Conservation (phyloP, 306 rosid genomes). For the Lathyrus sativus region DNA sequence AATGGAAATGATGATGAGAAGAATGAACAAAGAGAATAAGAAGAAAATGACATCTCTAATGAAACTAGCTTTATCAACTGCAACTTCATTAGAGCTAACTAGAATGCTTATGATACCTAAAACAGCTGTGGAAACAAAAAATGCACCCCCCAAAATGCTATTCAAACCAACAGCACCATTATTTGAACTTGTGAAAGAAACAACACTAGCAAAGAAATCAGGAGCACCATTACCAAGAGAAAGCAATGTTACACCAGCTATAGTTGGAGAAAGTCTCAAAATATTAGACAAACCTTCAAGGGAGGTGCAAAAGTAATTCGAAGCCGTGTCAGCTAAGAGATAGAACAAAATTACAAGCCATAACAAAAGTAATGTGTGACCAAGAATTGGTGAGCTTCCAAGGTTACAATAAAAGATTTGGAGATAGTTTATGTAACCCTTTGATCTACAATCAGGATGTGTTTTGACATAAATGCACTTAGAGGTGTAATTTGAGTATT, state of each 20-base stretch:
- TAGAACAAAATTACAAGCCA: conserved; percentile 38
- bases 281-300: conserved; percentile 35
- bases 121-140: conserved; percentile 39
- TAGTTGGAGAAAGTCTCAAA: conserved; percentile 34
- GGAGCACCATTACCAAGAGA: conserved; percentile 39
- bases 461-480: conserved; percentile 40
- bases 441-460: conserved; percentile 32
- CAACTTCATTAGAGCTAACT: conserved; percentile 26
- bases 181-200: conserved; percentile 42
- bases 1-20: conserved; percentile 29
- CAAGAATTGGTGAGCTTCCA: conserved; percentile 34
- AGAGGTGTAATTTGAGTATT: conserved; percentile 24
- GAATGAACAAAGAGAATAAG: conserved; percentile 31
- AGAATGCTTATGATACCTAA: conserved; percentile 36
- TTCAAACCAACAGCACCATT: conserved; percentile 39
- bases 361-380: conserved; percentile 7
- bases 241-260: conserved; percentile 40
- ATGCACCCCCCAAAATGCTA: conserved; percentile 39
- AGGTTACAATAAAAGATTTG: conserved; percentile 36
- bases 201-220: conserved; percentile 43
- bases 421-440: conserved; percentile 38
- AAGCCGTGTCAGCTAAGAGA: conserved; percentile 40
- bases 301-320: conserved; percentile 37
- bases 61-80: conserved; percentile 38
- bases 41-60: conserved; percentile 41